Conservation (phyloP, 1,284 basidiomycete species). For the Bondarzewia mesenterica region DNA sequence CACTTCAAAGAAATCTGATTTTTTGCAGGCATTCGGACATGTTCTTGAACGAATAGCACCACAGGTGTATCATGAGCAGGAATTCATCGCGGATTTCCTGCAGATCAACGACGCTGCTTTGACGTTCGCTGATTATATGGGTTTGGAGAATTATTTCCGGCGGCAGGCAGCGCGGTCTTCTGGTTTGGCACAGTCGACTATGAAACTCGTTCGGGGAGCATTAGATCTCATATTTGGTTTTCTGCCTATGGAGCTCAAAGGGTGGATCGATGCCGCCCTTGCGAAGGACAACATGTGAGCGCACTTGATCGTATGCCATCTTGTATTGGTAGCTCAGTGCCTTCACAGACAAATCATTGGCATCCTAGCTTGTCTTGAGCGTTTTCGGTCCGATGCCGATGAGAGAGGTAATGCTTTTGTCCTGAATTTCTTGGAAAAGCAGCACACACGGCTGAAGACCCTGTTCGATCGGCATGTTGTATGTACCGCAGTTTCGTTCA, state of each 20-base stretch:
- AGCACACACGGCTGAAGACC: slow-evolving; percentile 68
- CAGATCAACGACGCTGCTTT: slow-evolving; percentile 84
- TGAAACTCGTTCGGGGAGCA: slow-evolving; percentile 78
- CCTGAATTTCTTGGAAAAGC: slow-evolving; percentile 68
- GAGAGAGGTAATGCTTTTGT: slow-evolving; percentile 76
- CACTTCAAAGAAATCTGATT: not conserved
- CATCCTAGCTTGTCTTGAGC: slow-evolving; percentile 74
- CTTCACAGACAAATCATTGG: slow-evolving; percentile 75
- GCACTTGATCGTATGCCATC: not conserved
- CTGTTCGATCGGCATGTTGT: slow-evolving; percentile 77
- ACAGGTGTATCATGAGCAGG: slow-evolving; percentile 75
- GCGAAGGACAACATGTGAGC: slow-evolving; percentile 75
- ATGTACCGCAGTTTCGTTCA: slow-evolving; percentile 23
- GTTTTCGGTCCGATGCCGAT: slow-evolving; percentile 72
- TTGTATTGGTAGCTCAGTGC: not conserved
- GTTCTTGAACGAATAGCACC: slow-evolving; percentile 75
- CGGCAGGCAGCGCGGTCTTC: slow-evolving; percentile 77
- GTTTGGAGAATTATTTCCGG: slow-evolving; percentile 90
- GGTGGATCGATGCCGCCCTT: slow-evolving; percentile 77
- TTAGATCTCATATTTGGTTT: slow-evolving; percentile 97
- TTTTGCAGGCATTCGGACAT: slow-evolving; percentile 63
- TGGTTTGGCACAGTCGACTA: slow-evolving; percentile 59
- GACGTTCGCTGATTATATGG: slow-evolving; percentile 96
- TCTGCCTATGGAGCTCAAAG: slow-evolving; percentile 75
- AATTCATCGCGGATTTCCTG: slow-evolving; percentile 87